Conservation (phyloP, 2,329 filamentous ascomycete species). For the Gaeumannomyces tritici region DNA sequence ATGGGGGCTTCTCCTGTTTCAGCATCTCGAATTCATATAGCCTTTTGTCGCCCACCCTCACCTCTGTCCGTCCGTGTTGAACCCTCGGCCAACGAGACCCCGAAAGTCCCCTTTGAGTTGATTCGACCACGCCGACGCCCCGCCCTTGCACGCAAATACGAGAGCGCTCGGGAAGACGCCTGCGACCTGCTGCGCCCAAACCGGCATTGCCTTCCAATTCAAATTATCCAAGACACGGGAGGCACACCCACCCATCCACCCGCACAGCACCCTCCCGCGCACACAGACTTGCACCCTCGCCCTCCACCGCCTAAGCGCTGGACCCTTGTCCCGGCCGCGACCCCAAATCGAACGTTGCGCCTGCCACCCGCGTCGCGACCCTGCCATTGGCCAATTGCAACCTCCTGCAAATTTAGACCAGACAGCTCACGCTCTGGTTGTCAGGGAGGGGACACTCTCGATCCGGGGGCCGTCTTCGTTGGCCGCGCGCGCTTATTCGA, state of each 20-base stretch:
- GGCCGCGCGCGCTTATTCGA: slow-evolving; percentile 3
- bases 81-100: neutral
- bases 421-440: neutral
- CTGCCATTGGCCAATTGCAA: slow-evolving; percentile 16
- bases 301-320: slow-evolving; percentile 18
- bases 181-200: neutral
- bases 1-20: neutral
- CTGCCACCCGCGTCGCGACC: slow-evolving; percentile 4
- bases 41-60: neutral
- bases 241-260: neutral
- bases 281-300: too few species aligned
- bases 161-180: neutral
- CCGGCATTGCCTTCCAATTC: neutral
- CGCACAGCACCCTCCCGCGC: slow-evolving; percentile 6
- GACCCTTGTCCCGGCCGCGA: slow-evolving; percentile 6
- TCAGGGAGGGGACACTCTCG: neutral
- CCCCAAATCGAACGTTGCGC: neutral
- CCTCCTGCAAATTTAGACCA: slow-evolving; percentile 12
- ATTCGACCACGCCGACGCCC: neutral
- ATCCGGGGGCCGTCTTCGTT: neutral
- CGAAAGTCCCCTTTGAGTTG: neutral
- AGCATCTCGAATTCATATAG: neutral
- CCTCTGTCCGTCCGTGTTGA: neutral
- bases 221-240: neutral
- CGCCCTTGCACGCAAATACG: neutral